Evolutionary conservation across 768 basidiomycete genomes (phyloP).

Genomic region (Tephrocybe sp.): DNA sequence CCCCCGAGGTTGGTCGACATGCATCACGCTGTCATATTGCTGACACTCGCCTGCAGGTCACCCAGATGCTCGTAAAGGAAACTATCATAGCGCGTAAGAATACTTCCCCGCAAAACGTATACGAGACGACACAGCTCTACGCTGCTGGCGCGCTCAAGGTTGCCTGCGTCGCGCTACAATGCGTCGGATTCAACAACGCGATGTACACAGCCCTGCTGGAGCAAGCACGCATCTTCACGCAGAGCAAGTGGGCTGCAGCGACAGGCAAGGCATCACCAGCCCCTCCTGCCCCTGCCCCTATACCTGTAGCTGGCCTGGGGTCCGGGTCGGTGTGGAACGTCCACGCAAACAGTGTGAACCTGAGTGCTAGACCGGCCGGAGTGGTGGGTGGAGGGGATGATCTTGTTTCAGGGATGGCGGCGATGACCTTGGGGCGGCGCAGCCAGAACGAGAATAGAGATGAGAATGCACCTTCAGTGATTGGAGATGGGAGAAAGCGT

Average conservation of each 20-base stretch:
- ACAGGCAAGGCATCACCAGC: constrained; percentile 8
- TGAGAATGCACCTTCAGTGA: constrained; percentile 18
- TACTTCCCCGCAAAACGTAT: constrained; percentile 73
- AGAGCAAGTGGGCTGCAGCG: constrained; percentile 32
- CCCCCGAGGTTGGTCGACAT: constrained; percentile 63
- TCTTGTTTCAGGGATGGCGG: constrained; percentile 11
- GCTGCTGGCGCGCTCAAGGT: constrained; percentile 70
- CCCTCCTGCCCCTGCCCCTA: constrained; percentile 8
- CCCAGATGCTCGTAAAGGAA: constrained; percentile 67
- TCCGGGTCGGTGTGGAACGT: constrained; percentile 14
- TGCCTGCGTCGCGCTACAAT: constrained; percentile 73
- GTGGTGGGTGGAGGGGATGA: constrained; percentile 4
- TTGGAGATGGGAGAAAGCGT: constrained; percentile 15
- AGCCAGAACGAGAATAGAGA: constrained; percentile 16
- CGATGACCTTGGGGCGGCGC: constrained; percentile 16
- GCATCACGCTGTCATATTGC: background rate
- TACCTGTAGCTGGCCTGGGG: constrained; percentile 8
- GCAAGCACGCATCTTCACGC: constrained; percentile 51
- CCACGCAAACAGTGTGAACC: background rate
- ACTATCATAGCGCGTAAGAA: constrained; percentile 73
- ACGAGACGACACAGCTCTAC: constrained; percentile 75
- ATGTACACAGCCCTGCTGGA: constrained; percentile 68
- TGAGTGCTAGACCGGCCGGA: background rate
- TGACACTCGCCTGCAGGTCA: constrained; percentile 45
- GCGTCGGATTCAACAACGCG: constrained; percentile 70